phyloP scores from a whole-genome alignment of 2,329 filamentous ascomycete genomes.

The Talaromyces sp. region DNA sequence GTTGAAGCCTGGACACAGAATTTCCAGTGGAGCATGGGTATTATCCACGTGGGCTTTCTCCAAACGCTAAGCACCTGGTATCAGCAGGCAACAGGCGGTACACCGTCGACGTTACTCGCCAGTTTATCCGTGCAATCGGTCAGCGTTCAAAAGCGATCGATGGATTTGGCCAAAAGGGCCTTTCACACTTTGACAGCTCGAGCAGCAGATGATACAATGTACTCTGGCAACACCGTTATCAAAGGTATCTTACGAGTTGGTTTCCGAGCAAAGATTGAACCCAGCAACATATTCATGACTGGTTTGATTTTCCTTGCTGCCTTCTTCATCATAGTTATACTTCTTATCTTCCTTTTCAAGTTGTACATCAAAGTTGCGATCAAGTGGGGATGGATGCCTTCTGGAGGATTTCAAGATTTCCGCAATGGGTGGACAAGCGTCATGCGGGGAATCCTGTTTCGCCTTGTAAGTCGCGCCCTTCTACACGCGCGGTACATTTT shows the following conservation, averaged over 20 bases:
- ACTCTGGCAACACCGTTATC: slow-evolving; percentile 56
- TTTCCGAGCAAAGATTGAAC: slow-evolving; percentile 80
- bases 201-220: slow-evolving; percentile 51
- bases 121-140: slow-evolving; percentile 73
- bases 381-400: slow-evolving; percentile 73
- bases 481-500: not conserved
- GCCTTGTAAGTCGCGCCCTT: slow-evolving; percentile 52
- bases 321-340: slow-evolving; percentile 72
- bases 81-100: slow-evolving; percentile 86
- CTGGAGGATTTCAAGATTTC: slow-evolving; percentile 87
- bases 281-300: slow-evolving; percentile 90
- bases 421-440: slow-evolving; percentile 91
- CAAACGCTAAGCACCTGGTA: slow-evolving; percentile 93
- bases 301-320: slow-evolving; percentile 85
- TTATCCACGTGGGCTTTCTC: slow-evolving; percentile 81
- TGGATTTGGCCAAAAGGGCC: slow-evolving; percentile 40
- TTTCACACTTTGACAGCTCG: slow-evolving; percentile 54
- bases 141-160: slow-evolving; percentile 68
- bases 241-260: slow-evolving; percentile 86
- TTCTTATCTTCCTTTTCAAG: slow-evolving; percentile 77
- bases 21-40: slow-evolving; percentile 98
- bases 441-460: slow-evolving; percentile 90
- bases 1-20: slow-evolving; percentile 94
- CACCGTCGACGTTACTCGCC: slow-evolving; percentile 76
- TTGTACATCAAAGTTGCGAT: slow-evolving; percentile 72